A percentile compares a stretch with the other conserved stretches of the same genome.
Evolutionary conservation across 768 basidiomycete species (phyloP).

Genomic region (Lentinus tigrinus): DNA sequence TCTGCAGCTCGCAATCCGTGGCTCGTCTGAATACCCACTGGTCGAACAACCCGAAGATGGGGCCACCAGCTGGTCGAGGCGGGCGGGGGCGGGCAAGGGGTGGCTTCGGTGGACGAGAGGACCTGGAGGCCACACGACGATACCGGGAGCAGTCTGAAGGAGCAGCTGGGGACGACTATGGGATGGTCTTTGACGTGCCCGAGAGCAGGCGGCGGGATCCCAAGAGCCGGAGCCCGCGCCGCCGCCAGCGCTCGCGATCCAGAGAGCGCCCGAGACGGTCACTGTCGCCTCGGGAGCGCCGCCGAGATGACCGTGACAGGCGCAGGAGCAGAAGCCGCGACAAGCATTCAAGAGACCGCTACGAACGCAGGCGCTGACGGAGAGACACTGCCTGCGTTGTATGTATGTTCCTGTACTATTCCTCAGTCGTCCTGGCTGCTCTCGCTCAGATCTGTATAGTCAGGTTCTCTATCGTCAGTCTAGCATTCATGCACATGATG

Average conservation of each 20-base stretch:
- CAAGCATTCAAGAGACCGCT: slow-evolving; percentile 16
- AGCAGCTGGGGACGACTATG: slow-evolving; percentile 47
- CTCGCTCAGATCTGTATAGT: too few relatives aligned
- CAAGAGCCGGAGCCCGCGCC: slow-evolving; percentile 52
- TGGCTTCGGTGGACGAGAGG: slow-evolving; percentile 70
- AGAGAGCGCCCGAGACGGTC: slow-evolving; percentile 23
- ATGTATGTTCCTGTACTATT: neutral
- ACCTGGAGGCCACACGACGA: slow-evolving; percentile 68
- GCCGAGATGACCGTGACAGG: slow-evolving; percentile 18
- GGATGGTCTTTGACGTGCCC: slow-evolving; percentile 84
- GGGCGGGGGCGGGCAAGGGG: slow-evolving; percentile 31
- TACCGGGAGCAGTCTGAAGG: slow-evolving; percentile 52
- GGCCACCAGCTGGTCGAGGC: slow-evolving; percentile 33
- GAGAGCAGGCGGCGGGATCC: slow-evolving; percentile 34
- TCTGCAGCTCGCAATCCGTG: slow-evolving; percentile 84
- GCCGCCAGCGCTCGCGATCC: slow-evolving; percentile 26
- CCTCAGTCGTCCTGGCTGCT: too few relatives aligned
- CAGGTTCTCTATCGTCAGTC: too few relatives aligned
- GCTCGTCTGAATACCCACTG: slow-evolving; percentile 79
- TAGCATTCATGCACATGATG: too few relatives aligned
- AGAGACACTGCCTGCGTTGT: neutral
- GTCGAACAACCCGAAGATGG: slow-evolving; percentile 74
- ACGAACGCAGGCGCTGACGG: slow-evolving; percentile 15
- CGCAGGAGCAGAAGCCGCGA: slow-evolving; percentile 30
- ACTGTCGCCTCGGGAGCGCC: slow-evolving; percentile 22